Percentiles rank a stretch among this genome's conserved stretches.
Evolutionary conservation across 2,329 filamentous ascomycete genomes (phyloP).

Genomic region (Gaeumannomyces tritici): DNA sequence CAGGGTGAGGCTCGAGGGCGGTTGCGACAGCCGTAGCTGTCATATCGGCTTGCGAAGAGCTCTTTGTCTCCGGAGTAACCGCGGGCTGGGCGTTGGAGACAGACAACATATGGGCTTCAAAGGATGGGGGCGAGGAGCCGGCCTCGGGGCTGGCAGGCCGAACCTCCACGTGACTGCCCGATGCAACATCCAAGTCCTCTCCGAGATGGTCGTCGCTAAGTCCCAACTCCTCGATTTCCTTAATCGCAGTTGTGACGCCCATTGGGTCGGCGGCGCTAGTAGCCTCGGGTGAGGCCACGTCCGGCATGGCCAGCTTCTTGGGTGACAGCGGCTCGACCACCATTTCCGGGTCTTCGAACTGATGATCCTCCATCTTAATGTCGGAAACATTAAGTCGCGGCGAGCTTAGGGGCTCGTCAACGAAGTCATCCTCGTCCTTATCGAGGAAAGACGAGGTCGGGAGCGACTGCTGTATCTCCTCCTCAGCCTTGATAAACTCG

Average conservation of each 20-base stretch:
- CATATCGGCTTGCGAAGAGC: neutral
- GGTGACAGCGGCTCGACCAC: constrained; percentile 50
- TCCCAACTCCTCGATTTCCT: constrained; percentile 3
- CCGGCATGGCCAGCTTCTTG: constrained; percentile 20
- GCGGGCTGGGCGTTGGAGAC: neutral
- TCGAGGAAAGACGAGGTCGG: constrained; percentile 34
- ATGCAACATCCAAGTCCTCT: neutral
- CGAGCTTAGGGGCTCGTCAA: constrained; percentile 68
- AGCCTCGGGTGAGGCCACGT: neutral
- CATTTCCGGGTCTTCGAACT: constrained; percentile 46
- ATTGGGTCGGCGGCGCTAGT: neutral
- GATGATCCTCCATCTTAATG: constrained; percentile 40
- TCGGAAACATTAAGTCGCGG: constrained; percentile 53
- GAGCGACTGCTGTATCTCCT: constrained; percentile 30
- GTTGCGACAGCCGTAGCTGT: neutral
- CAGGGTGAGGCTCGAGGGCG: constrained; percentile 22
- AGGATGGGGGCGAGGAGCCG: neutral
- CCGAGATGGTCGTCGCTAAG: constrained; percentile 2
- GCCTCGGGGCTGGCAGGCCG: neutral
- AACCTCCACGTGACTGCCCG: neutral
- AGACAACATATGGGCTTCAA: neutral
- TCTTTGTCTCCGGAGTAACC: neutral
- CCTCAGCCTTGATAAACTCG: constrained; percentile 53
- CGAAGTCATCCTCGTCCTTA: constrained; percentile 63
- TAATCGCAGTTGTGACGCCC: constrained; percentile 3